Percentiles rank a stretch among this genome's conserved stretches.
phyloP scores from a whole-genome alignment of 805 yeast species.

The Spencermartinsiella europaea region DNA sequence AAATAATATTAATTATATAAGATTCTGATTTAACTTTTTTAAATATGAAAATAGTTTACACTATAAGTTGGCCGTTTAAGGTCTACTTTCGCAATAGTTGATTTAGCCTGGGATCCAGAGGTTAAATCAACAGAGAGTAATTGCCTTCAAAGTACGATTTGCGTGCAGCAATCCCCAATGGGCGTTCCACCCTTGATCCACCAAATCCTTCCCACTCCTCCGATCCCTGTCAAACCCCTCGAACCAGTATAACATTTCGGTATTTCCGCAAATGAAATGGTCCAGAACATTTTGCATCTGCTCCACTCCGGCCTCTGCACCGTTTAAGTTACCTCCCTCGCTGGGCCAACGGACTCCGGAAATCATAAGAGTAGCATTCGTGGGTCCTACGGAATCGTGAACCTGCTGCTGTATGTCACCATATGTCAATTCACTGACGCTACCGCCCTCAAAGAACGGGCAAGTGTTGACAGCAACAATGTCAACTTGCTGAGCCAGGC shows the following conservation, averaged over 20 bases:
- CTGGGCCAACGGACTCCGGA: conserved; percentile 75
- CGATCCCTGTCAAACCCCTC: conserved; percentile 74
- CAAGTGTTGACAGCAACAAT: conserved; percentile 59
- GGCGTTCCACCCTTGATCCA: conserved; percentile 54
- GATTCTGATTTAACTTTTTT: too few species aligned
- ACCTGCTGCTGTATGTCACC: conserved; percentile 43
- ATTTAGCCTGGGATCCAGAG: too few species aligned
- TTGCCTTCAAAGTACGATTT: conserved; percentile 41
- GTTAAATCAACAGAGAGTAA: too few species aligned
- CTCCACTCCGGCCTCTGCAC: conserved; percentile 43
- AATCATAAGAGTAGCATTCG: conserved; percentile 34
- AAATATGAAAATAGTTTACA: too few species aligned
- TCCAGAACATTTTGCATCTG: conserved; percentile 46
- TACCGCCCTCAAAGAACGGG: conserved; percentile 61
- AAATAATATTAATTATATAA: too few species aligned
- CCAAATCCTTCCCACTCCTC: conserved; percentile 51
- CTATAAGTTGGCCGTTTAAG: too few species aligned
- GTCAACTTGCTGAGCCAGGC: conserved; percentile 44
- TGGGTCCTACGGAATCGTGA: conserved; percentile 16
- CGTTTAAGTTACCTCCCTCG: conserved; percentile 46
- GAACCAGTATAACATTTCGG: conserved; percentile 49
- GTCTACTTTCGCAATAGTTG: too few species aligned
- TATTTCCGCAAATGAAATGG: conserved; percentile 47
- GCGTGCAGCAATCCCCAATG: conserved; percentile 63
- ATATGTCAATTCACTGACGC: conserved; percentile 46